Conservation (phyloP, 169 alveolate species). For the Plasmodium fragile region DNA sequence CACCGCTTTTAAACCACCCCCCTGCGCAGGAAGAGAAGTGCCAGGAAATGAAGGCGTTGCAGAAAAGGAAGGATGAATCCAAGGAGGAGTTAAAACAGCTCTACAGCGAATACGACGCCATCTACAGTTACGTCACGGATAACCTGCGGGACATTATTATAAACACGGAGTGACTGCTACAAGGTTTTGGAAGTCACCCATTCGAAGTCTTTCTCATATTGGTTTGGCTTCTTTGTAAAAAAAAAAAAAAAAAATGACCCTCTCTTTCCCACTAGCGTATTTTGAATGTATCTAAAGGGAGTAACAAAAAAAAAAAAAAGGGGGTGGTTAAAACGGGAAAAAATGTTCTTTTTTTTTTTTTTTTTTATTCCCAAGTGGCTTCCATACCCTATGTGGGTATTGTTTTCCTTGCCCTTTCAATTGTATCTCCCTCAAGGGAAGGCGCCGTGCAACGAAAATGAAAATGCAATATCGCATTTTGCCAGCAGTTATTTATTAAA, state of each 20-base stretch:
- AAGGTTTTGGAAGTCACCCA: neutral
- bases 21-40: constrained; percentile 38
- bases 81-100: constrained; percentile 41
- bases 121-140: constrained; percentile 42
- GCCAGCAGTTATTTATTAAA: neutral
- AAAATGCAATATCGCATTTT: neutral
- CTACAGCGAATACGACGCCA: constrained; percentile 43
- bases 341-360: neutral
- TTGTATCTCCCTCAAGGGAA: neutral
- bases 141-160: constrained; percentile 10
- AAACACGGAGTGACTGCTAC: neutral
- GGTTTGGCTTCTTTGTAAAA: neutral
- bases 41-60: constrained; percentile 43
- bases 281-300: neutral
- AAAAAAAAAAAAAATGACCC: neutral
- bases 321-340: neutral
- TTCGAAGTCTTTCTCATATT: neutral
- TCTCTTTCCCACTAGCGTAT: neutral
- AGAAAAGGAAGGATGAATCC: constrained; percentile 43
- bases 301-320: constrained; percentile 6
- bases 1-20: neutral
- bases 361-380: neutral
- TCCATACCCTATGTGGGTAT: neutral
- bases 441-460: neutral
- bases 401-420: neutral